These are phyloP conservation scores for Citrus mangshanensis DNA, from an alignment of 345 rosid species.

Conservation along the genomic window DNA sequence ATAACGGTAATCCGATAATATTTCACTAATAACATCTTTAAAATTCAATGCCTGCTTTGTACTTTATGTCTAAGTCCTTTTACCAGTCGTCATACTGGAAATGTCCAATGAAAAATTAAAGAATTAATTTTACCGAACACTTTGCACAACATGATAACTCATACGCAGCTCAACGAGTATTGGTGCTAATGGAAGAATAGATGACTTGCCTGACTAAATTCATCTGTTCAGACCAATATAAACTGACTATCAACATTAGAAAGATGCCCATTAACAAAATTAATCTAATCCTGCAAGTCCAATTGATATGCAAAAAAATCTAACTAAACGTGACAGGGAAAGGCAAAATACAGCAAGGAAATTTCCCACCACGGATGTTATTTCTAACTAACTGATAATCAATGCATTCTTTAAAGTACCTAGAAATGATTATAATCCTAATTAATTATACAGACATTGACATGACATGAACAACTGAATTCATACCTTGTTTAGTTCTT, in stretches of 20 bases:
- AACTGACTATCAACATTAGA: neutral
- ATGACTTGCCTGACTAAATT: neutral
- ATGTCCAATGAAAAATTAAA: neutral
- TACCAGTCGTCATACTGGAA: neutral
- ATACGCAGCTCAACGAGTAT: neutral
- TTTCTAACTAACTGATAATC: neutral
- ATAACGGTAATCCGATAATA: neutral
- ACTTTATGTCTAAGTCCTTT: neutral
- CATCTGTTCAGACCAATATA: neutral
- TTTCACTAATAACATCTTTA: neutral
- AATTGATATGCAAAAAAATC: neutral
- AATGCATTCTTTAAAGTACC: neutral
- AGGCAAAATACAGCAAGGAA: neutral
- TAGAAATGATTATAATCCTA: neutral
- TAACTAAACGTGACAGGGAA: neutral
- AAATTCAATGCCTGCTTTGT: neutral
- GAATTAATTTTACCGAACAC: neutral
- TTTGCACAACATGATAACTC: neutral
- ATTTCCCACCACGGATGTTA: neutral
- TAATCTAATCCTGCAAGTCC: neutral
- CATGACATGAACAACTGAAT: neutral
- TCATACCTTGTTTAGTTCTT: conserved; percentile 54
- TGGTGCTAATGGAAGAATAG: neutral
- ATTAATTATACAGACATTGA: neutral
- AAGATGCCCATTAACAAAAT: neutral